Evolutionary conservation across 768 basidiomycete genomes (phyloP).

Genomic region (Cytidiella melzeri): DNA sequence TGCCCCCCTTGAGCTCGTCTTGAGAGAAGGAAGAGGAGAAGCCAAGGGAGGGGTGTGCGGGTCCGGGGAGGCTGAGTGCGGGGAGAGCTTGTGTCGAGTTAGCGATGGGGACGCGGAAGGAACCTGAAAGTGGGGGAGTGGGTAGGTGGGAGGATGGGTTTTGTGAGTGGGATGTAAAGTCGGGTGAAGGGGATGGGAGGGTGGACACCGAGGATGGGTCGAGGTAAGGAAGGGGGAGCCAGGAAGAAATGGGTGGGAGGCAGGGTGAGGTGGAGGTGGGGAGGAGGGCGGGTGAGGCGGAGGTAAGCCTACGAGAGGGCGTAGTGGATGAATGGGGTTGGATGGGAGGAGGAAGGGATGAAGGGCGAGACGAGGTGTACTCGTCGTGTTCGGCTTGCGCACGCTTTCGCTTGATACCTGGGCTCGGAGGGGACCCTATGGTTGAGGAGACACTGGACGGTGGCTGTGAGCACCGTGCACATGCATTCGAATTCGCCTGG

Average conservation of each 20-base stretch:
- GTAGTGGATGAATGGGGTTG: constrained; percentile 5
- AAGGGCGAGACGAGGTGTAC: neutral
- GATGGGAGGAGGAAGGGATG: constrained; percentile 2
- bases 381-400: neutral
- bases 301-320: constrained; percentile 1
- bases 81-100: constrained; percentile 43
- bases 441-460: constrained; percentile 5
- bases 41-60: constrained; percentile 44
- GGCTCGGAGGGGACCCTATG: neutral
- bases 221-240: constrained; percentile 41
- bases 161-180: neutral
- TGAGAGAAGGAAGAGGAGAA: constrained; percentile 26
- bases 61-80: constrained; percentile 38
- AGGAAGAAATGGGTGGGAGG: constrained; percentile 64
- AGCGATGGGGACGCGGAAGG: constrained; percentile 18
- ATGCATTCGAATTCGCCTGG: neutral
- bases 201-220: constrained; percentile 21
- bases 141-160: constrained; percentile 25
- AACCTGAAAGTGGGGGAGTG: constrained; percentile 30
- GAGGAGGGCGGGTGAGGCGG: constrained; percentile 1
- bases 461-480: constrained; percentile 9
- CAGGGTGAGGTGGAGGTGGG: constrained; percentile 27
- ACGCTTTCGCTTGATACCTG: constrained; percentile 20
- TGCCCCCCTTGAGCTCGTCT: constrained; percentile 22
- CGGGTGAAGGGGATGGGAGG: constrained; percentile 3